Base-by-base conservation (phyloP, 495 filamentous ascomycete species). In the Evansstolkia leycettana region DNA sequence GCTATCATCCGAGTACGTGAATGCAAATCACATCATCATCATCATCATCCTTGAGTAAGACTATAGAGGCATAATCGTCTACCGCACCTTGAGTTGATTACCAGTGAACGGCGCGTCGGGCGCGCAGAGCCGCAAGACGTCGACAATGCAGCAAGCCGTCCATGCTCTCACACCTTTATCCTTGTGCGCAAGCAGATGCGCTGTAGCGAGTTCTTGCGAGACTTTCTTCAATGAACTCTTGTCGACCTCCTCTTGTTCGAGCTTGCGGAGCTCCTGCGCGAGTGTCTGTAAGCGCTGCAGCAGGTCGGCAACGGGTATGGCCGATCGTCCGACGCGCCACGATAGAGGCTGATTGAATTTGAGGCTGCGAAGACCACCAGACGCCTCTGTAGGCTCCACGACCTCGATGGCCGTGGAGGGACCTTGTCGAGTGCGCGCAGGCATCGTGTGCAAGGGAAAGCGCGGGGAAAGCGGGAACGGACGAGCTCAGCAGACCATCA, bases 41-140 rank as follows among this genome's bases (percentile, higher is more conserved):
- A n/a, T n/a, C n/a, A n/a, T n/a, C n/a, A n/a, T n/a, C n/a, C n/a
- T n/a, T n/a, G n/a, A n/a, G n/a, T n/a, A n/a, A n/a, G n/a, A n/a
- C n/a, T n/a, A n/a, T n/a, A n/a, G n/a, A n/a, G 20, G 20, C 9
- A 9, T 23, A 23, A 9, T 23, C 20, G 20, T 23, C 20, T 23
- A 24, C n/a, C 60, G 43, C 51, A 93, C 88, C 82, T 90, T 94
- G 18, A 99, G 66, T 58, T 96, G 89, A 33, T 77, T 72, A 18
- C 69, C 75, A 7, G 85, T 94, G 60, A 92, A 96, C 8, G 90
- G 90, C 57, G 90, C 90, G 72, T 96, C 78, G 3, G 90, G 90
- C 19, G 90, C 90, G 64, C 87, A 94, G 17, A 99, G 67, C 47
- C 84, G 75, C 55, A 99, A 73, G 37, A 99, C 84, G 54, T 99